Conservation (phyloP, 1,284 basidiomycete species). For the Volvariella volvacea region DNA sequence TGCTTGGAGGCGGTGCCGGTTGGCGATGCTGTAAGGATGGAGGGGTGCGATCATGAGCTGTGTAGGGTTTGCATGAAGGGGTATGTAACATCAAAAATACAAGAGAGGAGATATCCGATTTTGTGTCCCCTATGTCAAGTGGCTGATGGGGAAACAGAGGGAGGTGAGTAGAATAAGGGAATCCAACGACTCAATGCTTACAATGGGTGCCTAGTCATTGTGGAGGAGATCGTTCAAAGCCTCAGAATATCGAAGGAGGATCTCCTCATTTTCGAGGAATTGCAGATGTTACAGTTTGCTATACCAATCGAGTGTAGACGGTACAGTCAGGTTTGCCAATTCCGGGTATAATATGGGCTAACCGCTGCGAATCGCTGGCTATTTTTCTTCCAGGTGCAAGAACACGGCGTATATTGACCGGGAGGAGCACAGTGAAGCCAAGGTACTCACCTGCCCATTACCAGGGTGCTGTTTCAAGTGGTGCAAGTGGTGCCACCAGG, state of each 20-base stretch:
- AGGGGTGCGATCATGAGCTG: background rate
- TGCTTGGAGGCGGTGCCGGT: background rate
- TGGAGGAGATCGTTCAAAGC: background rate
- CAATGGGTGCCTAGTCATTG: background rate
- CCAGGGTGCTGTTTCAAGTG: slow-evolving; percentile 9
- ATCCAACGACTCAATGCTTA: too few species aligned
- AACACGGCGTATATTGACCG: background rate
- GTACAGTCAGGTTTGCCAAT: background rate
- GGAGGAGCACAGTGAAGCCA: background rate
- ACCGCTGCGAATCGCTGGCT: background rate
- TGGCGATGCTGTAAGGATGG: background rate
- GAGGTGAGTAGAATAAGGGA: too few species aligned
- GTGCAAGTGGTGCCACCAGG: slow-evolving; percentile 12
- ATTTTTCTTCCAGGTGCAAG: background rate
- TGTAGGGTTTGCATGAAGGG: background rate
- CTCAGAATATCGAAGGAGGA: background rate
- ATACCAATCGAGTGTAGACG: background rate
- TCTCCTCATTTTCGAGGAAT: background rate
- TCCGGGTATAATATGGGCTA: too few species aligned
- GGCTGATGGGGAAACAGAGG: too few species aligned
- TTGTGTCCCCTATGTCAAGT: background rate
- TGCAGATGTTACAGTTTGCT: background rate
- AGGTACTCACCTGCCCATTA: slow-evolving; percentile 8
- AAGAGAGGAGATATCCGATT: slow-evolving; percentile 1
- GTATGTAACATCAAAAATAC: background rate